Evolutionary conservation across 257 asterid species (phyloP).

Genomic region (Salvia splendens): DNA sequence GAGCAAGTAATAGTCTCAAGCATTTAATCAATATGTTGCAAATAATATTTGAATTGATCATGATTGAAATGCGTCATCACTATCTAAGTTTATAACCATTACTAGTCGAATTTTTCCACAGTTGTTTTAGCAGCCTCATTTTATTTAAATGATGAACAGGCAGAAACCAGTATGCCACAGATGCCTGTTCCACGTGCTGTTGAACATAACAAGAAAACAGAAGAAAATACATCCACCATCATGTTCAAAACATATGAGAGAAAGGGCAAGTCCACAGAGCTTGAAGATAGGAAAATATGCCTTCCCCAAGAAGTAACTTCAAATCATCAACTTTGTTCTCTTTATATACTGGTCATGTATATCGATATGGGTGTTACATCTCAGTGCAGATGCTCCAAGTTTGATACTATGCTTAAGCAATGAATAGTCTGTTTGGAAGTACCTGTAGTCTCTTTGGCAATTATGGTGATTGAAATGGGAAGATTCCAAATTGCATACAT

Average conservation of each 20-base stretch:
- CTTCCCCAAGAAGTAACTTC: slow-evolving; percentile 32
- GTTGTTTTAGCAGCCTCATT: slow-evolving; percentile 16
- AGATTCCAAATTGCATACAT: slow-evolving; percentile 14
- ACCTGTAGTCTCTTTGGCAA: neutral
- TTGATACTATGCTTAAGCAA: neutral
- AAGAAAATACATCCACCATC: slow-evolving; percentile 26
- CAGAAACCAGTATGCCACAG: slow-evolving; percentile 14
- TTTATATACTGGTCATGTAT: neutral
- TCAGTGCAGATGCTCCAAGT: neutral
- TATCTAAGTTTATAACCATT: neutral
- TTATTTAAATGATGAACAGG: slow-evolving; percentile 32
- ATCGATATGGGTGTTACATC: neutral
- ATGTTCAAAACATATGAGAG: slow-evolving; percentile 24
- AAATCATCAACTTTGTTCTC: slow-evolving; percentile 11
- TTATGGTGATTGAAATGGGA: slow-evolving; percentile 3
- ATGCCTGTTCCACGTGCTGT: slow-evolving; percentile 16
- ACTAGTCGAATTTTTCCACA: slow-evolving; percentile 5
- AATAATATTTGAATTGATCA: slow-evolving; percentile 17
- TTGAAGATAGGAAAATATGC: slow-evolving; percentile 26
- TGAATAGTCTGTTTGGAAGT: neutral
- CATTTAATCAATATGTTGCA: slow-evolving; percentile 6
- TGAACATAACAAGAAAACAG: slow-evolving; percentile 22
- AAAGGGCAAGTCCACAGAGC: slow-evolving; percentile 28
- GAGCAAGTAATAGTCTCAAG: slow-evolving; percentile 42
- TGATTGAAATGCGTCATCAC: slow-evolving; percentile 7